Evolutionary conservation across 2,329 filamentous ascomycete species (phyloP).

Genomic region (Incumbomyces lentus): DNA sequence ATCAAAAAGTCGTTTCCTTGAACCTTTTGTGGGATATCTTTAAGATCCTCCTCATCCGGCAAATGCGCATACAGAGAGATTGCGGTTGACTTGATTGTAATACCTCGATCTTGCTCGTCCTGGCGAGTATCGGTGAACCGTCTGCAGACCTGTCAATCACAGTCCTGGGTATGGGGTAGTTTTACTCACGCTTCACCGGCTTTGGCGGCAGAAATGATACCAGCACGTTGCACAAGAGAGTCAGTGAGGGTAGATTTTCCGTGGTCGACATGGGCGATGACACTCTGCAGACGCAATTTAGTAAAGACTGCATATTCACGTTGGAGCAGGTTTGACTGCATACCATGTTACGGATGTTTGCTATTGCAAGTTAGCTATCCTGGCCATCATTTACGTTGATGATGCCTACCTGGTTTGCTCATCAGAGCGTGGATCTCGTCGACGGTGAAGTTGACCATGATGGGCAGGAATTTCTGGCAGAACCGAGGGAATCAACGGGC

Average conservation of each 20-base stretch:
- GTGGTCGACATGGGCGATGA: constrained; percentile 64
- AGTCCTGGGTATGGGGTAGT: not conserved
- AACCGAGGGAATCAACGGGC: constrained; percentile 13
- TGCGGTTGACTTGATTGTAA: constrained; percentile 99
- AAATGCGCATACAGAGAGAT: constrained; percentile 94
- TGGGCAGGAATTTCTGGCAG: constrained; percentile 55
- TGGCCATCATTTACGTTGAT: constrained; percentile 30
- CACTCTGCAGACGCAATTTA: constrained; percentile 2
- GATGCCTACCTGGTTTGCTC: constrained; percentile 9
- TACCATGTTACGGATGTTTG: constrained; percentile 74
- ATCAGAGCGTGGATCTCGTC: constrained; percentile 55
- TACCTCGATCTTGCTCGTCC: constrained; percentile 99
- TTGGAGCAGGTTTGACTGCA: constrained; percentile 62
- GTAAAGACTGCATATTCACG: constrained; percentile 5
- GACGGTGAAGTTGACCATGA: constrained; percentile 99
- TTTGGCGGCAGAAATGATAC: constrained; percentile 98
- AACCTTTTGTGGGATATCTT: constrained; percentile 86
- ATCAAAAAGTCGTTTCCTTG: constrained; percentile 96
- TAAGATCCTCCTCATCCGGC: constrained; percentile 70
- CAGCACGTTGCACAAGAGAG: constrained; percentile 95
- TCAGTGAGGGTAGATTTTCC: constrained; percentile 99
- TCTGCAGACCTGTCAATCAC: constrained; percentile 14
- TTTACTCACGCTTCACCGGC: constrained; percentile 63
- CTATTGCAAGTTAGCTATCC: constrained; percentile 39
- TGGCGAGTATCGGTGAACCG: constrained; percentile 94